phyloP scores from a whole-genome alignment of 1,284 basidiomycete species.

The Apiotrichum veenhuisii region DNA sequence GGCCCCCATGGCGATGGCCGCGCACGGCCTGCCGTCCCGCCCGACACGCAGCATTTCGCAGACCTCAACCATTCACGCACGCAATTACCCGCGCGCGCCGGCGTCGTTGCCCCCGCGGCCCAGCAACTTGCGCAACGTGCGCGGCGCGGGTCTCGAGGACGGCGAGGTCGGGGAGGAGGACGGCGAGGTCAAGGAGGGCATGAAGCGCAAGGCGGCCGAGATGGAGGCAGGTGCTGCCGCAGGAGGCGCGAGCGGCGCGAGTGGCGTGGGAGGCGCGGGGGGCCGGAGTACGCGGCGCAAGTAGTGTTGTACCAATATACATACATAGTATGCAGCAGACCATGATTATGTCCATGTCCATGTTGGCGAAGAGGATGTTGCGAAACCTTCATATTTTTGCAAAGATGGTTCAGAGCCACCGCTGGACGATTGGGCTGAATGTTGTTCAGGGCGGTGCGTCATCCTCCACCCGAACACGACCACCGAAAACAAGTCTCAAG shows the following conservation, averaged over 20 bases:
- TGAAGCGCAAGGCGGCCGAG: slow-evolving; percentile 1
- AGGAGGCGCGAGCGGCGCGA: slow-evolving; percentile 5
- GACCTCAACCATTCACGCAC: background rate
- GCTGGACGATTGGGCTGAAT: no score
- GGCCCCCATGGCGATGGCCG: slow-evolving; percentile 1
- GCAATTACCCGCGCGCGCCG: background rate
- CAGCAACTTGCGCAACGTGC: slow-evolving; percentile 2
- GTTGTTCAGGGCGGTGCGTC: no score
- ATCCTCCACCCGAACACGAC: no score
- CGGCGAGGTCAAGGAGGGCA: slow-evolving; percentile 12
- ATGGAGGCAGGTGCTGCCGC: background rate
- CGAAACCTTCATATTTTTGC: no score
- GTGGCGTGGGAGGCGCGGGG: background rate
- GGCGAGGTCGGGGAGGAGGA: slow-evolving; percentile 10
- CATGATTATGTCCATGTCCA: no score
- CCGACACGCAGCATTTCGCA: background rate
- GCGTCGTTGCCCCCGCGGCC: slow-evolving; percentile 10
- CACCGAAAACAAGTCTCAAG: no score
- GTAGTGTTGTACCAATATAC: background rate
- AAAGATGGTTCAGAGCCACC: no score
- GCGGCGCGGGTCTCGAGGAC: background rate
- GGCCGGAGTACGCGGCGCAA: background rate
- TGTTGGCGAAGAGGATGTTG: no score
- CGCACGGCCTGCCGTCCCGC: background rate
- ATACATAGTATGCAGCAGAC: no score